A percentile compares a stretch with the other conserved stretches of the same genome.
Conservation (phyloP, 225 moss, liverwort and hornwort genomes). For the Neckera pumila region DNA sequence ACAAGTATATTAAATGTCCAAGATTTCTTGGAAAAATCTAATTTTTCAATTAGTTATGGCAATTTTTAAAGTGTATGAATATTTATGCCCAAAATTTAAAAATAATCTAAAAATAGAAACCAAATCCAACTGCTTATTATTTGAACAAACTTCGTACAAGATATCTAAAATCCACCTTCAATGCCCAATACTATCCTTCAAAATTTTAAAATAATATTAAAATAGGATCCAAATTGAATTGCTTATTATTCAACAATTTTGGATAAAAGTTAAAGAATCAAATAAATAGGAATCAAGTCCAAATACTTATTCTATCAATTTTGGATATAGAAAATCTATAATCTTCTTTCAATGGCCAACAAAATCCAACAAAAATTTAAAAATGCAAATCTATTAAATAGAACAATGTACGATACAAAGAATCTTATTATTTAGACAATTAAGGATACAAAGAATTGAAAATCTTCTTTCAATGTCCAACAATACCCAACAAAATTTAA, state of each 20-base stretch:
- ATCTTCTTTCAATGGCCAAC: not conserved
- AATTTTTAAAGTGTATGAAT: too few relatives aligned
- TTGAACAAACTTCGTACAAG: not conserved
- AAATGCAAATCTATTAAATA: not conserved
- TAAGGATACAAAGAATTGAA: not conserved
- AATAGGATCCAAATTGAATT: not conserved
- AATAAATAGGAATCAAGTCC: not conserved
- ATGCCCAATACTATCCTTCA: not conserved
- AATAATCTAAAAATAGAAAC: not conserved
- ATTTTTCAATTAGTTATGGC: too few relatives aligned
- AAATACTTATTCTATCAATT: not conserved
- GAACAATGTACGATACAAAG: not conserved
- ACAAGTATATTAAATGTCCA: too few relatives aligned
- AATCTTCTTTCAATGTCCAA: not conserved
- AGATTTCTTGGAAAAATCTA: too few relatives aligned
- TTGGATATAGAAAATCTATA: fast-evolving
- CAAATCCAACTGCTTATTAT: not conserved
- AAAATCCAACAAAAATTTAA: not conserved
- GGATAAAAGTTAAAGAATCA: not conserved
- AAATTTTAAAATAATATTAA: not conserved
- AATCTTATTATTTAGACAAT: too few relatives aligned
- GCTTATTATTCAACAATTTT: too few relatives aligned
- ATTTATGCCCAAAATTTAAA: too few relatives aligned
- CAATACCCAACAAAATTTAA: not conserved
- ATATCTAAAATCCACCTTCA: not conserved